Evolutionary conservation across 192 early-diverging fungal genomes (phyloP), one percentile per base, ranked within the genome.

Genomic region (Diversispora epigaea): DNA sequence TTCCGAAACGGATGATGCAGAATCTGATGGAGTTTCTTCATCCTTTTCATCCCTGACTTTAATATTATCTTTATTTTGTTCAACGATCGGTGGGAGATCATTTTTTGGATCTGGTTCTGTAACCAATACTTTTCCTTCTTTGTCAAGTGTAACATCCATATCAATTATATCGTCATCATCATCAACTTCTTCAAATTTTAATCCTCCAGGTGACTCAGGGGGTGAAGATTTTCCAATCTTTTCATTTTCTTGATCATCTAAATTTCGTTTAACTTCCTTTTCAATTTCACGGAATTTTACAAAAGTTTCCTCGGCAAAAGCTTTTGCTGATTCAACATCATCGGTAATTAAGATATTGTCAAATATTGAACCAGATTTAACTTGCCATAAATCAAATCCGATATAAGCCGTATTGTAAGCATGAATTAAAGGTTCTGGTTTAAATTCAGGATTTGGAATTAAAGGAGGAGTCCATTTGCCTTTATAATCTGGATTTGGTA

Each of bases 301-400:
- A 83, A 88, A 92, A 41, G 88, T 87, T 76, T 90, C 89, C 41
- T 93, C 83, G 50, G 89, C 87, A 52, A 93, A 86, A 78, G 90
- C 82, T 69, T 92, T 79, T 25, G 96, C 96, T 62, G 93, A 90
- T 57, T 85, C 86, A 21, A 88, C 83, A 80, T 88, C 88, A 80
- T 94, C 89, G 44, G 95, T 95, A 76, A 99, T 84, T 78, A 96
- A 86, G 75, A 99, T 89, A 85, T 99, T 96, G 86, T 95, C 91
- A 81, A 98, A 96, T 77, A 95, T 91, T 47, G 94, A 91, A 43
- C 89, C 90, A 76, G 91, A 82, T 85, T 94, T 94, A 85, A 99
- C 96, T 68, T 93, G 94, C 97, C 97, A 99, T 70, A 99, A 78
- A 81, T 99, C 97, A 46, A 98, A 87, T 68, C 97, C 97, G 66